These are phyloP conservation scores for Calonectria ilicicola DNA, from an alignment of 2,329 filamentous ascomycete genomes.

Conservation along the genomic window DNA sequence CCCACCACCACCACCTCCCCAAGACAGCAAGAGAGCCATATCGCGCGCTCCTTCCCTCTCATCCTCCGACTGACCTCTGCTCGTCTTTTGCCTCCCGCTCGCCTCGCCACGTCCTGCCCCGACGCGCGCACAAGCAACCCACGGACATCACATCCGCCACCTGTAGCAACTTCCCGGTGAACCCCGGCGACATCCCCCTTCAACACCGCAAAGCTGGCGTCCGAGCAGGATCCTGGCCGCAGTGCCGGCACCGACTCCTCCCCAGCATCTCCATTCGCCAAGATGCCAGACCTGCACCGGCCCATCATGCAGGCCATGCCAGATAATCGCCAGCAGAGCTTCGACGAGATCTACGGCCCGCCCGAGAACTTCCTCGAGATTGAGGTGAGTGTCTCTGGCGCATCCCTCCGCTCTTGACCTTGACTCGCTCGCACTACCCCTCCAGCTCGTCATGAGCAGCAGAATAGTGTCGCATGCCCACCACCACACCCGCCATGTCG, in stretches of 20 bases:
- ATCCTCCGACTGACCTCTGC: neutral
- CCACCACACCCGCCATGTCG: neutral
- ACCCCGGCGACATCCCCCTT: neutral
- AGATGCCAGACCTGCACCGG: conserved; percentile 55
- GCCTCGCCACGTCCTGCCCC: neutral
- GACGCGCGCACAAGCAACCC: neutral
- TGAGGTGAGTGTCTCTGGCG: conserved; percentile 69
- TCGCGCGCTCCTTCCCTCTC: neutral
- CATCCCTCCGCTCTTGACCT: neutral
- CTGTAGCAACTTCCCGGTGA: neutral
- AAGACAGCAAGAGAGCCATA: neutral
- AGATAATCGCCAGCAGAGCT: conserved; percentile 88
- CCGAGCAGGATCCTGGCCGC: conserved; percentile 50
- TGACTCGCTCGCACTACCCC: neutral
- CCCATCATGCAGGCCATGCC: conserved; percentile 75
- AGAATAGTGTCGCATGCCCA: conserved; percentile 19
- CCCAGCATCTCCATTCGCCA: conserved; percentile 41
- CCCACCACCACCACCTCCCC: conserved; percentile 12
- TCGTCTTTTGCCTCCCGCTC: neutral
- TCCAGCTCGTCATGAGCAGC: neutral
- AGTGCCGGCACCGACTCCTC: conserved; percentile 42
- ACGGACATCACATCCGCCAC: neutral
- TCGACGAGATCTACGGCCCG: conserved; percentile 98
- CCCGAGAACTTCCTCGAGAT: conserved; percentile 99
- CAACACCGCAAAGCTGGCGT: conserved; percentile 58